Evolutionary conservation across 2,329 filamentous ascomycete species (phyloP).

Genomic region (Colletotrichum noveboracense): DNA sequence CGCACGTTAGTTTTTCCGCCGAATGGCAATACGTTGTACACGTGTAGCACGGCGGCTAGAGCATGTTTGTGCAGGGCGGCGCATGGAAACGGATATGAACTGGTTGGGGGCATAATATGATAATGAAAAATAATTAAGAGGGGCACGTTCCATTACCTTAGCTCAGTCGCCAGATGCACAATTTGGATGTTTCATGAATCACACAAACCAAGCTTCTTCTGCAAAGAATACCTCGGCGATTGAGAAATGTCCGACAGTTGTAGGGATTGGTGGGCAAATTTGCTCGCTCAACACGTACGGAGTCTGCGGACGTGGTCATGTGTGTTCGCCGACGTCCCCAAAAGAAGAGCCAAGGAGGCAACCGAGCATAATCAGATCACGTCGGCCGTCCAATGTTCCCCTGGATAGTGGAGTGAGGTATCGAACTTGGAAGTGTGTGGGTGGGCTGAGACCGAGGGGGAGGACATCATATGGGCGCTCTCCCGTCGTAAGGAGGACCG

Average conservation of each 20-base stretch:
- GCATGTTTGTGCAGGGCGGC: background rate
- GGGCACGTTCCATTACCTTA: background rate
- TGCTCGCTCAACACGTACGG: background rate
- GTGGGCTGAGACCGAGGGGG: background rate
- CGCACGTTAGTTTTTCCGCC: background rate
- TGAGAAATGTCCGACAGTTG: background rate
- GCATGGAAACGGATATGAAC: conserved; percentile 2
- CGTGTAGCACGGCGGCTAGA: background rate
- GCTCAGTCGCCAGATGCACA: background rate
- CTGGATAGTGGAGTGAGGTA: background rate
- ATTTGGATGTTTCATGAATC: background rate
- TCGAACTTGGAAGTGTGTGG: background rate
- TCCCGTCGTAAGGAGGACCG: background rate
- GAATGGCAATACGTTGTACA: background rate
- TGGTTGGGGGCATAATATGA: background rate
- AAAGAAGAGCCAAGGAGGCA: background rate
- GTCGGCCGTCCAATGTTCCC: background rate
- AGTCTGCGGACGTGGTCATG: background rate
- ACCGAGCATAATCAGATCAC: background rate
- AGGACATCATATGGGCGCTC: background rate
- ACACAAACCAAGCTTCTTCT: background rate
- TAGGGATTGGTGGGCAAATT: background rate
- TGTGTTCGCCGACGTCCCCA: background rate
- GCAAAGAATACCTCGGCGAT: background rate
- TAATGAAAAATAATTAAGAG: background rate